A percentile compares a stretch with the other conserved stretches of the same genome.
These are phyloP conservation scores for Withania somnifera DNA, from an alignment of 305 asterid species.

Conservation along the genomic window DNA sequence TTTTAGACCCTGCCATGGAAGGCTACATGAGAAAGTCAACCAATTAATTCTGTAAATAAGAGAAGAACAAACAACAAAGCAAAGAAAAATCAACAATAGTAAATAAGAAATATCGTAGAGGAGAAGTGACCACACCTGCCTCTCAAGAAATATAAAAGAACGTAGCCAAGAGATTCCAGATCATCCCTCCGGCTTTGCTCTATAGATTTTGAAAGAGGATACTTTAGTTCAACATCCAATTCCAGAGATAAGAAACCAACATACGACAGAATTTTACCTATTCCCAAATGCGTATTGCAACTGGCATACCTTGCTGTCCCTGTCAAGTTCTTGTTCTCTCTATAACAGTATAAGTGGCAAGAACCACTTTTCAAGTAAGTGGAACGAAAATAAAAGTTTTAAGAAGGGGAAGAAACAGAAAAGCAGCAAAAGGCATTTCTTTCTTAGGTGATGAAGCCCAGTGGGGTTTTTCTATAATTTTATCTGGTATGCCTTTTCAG, in stretches of 20 bases:
- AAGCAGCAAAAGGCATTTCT: background rate
- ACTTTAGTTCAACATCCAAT: background rate
- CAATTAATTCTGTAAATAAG: constrained; percentile 13
- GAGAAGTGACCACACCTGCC: constrained; percentile 33
- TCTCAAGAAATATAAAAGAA: constrained; percentile 34
- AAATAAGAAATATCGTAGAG: background rate
- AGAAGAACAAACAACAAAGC: background rate
- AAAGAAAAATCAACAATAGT: background rate
- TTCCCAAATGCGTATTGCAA: constrained; percentile 96
- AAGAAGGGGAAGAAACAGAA: background rate
- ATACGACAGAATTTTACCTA: constrained; percentile 31
- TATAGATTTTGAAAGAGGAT: constrained; percentile 1
- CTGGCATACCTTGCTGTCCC: constrained; percentile 99
- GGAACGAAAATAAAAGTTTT: background rate
- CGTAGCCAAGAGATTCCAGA: constrained; percentile 34
- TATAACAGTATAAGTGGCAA: constrained; percentile 12
- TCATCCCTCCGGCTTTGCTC: constrained; percentile 41
- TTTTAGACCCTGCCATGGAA: constrained; percentile 99
- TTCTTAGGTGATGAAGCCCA: background rate
- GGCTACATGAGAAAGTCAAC: constrained; percentile 42
- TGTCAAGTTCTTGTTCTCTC: constrained; percentile 82
- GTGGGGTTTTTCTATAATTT: background rate
- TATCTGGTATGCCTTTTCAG: background rate
- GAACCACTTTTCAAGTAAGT: background rate
- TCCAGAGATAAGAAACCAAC: background rate